Percentiles rank a stretch among this genome's conserved stretches.
phyloP scores from a whole-genome alignment of 257 asterid species.

The Catharanthus roseus region DNA sequence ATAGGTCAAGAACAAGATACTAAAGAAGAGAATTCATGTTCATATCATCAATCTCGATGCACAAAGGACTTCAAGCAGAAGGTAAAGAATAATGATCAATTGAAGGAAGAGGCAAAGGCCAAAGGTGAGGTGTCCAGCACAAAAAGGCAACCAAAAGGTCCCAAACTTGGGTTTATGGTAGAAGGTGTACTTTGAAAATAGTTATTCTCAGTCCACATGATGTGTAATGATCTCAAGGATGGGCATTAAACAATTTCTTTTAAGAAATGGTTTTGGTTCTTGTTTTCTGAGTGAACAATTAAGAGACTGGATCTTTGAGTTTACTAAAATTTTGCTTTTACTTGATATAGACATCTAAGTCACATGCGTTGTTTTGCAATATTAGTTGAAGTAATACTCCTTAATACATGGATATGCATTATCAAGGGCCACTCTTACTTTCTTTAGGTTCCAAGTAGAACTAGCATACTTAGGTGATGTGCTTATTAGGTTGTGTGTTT shows the following conservation, averaged over 20 bases:
- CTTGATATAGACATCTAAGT: not conserved
- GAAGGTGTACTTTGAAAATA: conserved; percentile 68
- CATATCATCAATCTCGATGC: conserved; percentile 66
- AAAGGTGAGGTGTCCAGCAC: conserved; percentile 66
- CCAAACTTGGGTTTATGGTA: conserved; percentile 83
- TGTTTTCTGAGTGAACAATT: not conserved
- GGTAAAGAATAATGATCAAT: conserved; percentile 55
- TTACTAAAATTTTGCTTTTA: not conserved
- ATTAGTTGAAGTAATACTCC: too few species aligned
- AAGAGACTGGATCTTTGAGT: not conserved
- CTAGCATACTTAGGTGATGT: too few species aligned
- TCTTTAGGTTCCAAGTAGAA: too few species aligned
- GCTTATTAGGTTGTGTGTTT: too few species aligned
- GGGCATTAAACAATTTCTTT: conserved; percentile 38
- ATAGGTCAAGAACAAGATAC: conserved; percentile 63
- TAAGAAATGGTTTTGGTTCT: not conserved
- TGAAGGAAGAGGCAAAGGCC: conserved; percentile 67
- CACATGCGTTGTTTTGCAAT: too few species aligned
- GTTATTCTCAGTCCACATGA: conserved; percentile 89
- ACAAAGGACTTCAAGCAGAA: conserved; percentile 49
- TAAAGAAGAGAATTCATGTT: conserved; percentile 65
- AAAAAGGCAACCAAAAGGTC: conserved; percentile 76
- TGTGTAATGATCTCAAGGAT: conserved; percentile 88
- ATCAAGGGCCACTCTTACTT: too few species aligned
- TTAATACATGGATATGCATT: too few species aligned